These are phyloP conservation scores for Crinitomyces ghanaensis DNA, from an alignment of 805 yeast species.

Conservation along the genomic window DNA sequence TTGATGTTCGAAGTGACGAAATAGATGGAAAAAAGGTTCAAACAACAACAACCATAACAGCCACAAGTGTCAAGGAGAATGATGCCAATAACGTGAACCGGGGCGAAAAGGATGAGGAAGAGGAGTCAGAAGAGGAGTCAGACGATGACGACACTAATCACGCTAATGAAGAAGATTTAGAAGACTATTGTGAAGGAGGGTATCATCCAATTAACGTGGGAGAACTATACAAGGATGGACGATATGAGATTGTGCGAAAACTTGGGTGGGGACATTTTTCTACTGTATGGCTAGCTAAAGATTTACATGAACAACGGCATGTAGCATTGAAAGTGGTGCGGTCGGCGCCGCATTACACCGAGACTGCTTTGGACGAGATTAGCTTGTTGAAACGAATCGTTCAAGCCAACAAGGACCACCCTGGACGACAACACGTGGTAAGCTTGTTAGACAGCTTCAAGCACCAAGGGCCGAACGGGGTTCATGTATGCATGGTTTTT, in stretches of 20 bases:
- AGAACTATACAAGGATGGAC: conserved; percentile 63
- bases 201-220: conserved; percentile 92
- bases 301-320: conserved; percentile 46
- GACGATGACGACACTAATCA: conserved; percentile 9
- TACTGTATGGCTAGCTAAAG: conserved; percentile 84
- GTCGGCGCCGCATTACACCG: conserved; percentile 82
- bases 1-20: neutral
- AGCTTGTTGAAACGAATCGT: conserved; percentile 55
- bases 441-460: conserved; percentile 72
- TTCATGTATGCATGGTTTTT: conserved; percentile 92
- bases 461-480: conserved; percentile 84
- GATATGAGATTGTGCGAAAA: conserved; percentile 74
- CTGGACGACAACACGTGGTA: conserved; percentile 75
- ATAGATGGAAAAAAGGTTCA: neutral
- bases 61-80: neutral
- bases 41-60: neutral
- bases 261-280: conserved; percentile 99
- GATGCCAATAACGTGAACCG: neutral
- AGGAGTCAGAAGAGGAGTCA: conserved; percentile 5
- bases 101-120: conserved; percentile 3
- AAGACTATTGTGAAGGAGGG: conserved; percentile 87
- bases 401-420: conserved; percentile 53
- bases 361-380: conserved; percentile 90
- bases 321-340: conserved; percentile 94
- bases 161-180: conserved; percentile 59